Evolutionary conservation across 306 rosid genomes (phyloP), one percentile per base, ranked within the genome.

Genomic region (Luffa acutangula): DNA sequence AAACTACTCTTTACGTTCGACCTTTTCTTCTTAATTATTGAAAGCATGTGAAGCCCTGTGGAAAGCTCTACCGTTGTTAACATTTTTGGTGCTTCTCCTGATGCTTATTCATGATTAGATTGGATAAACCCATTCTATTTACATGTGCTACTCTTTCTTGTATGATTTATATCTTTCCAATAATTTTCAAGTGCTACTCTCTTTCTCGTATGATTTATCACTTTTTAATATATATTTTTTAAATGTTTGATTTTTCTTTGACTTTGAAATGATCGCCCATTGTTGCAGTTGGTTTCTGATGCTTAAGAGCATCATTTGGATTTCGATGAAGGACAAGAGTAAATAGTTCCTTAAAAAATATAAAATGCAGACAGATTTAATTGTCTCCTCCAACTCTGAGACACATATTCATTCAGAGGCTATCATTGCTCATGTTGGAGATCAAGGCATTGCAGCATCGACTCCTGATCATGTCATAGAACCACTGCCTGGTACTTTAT

Each of bases 401-500:
- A 76, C 87, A 79, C 85, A 82, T 76, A 85, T 82, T 69, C 82
- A 79, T 70, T 82, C 87, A 0, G 89, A 87, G 84, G 80, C 81
- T 52, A 53, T 81, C 80, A 75, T 85, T 52, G 82, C 85, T 81
- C 93, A 76, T 76, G 89, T 80, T 80, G 93, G 87, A 75, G 93
- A 87, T 83, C 88, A 74, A 43, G 83, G 84, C 81, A 82, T 84
- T 63, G 79, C 90, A 67, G 81, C 84, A 57, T 84, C 87, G 45
- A 79, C 85, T 74, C 73, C 87, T 43, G 84, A 80, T 79, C 83
- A 78, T 77, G 80, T 76, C 21, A 58, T 81, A 59, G 67, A 87
- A 12, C 91, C 87, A 78, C 86, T 79, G 82, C 93, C 93, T 66
- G 96, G 98, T 95, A 85, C 56, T 11, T 65, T 65, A 42, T 51